Evolutionary conservation across 495 filamentous ascomycete species (phyloP), one percentile per base, ranked within the genome.

Genomic region (Penicillium goetzii): DNA sequence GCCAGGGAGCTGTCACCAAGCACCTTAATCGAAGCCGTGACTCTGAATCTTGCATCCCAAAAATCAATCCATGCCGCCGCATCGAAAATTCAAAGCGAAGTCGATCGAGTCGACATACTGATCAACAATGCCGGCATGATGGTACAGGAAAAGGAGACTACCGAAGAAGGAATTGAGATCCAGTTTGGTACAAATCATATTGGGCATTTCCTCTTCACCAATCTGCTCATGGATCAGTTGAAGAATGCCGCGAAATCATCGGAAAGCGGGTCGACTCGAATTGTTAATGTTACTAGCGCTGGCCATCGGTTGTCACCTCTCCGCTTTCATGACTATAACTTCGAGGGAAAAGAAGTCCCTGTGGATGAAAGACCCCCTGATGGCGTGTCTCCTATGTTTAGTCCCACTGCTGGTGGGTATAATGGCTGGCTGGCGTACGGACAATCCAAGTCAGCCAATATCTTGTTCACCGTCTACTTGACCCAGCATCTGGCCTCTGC

Each of bases 151-250:
- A 76, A 69, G 9, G 67, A 68, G 0, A 63, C 75, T 2, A 88
- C 88, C 0, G 68, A 78, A 4, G 86, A 91, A 23, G 88, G 89
- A n/a, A 88, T 86, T 68, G 89, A 92, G 68, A 79, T 86, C 33
- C 86, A 90, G 59, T 86, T 92, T 61, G 88, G 85, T n/a, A 87
- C 85, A 5, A 93, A 92, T 68, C 84, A 92, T 69, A 71, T 92
- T 59, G 86, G 84, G 6, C 89, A 90, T 65, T 86, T 85, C 41
- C 79, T 91, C 9, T 77, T 93, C 28, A 87, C 85, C 23, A 81
- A 84, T 51, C 75, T 88, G 8, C 76, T 93, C 8, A 77, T 91
- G 9, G 84, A 88, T 0, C 78, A 77, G 1, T 72, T 92, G n/a
- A 74, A 78, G 26, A 67, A 76, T 32, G 86, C 86, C 1, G 80